A percentile compares a stretch with the other conserved stretches of the same genome.
These are phyloP conservation scores for Alternaria ventricosa DNA, from an alignment of 2,329 filamentous ascomycete species.

Conservation along the genomic window DNA sequence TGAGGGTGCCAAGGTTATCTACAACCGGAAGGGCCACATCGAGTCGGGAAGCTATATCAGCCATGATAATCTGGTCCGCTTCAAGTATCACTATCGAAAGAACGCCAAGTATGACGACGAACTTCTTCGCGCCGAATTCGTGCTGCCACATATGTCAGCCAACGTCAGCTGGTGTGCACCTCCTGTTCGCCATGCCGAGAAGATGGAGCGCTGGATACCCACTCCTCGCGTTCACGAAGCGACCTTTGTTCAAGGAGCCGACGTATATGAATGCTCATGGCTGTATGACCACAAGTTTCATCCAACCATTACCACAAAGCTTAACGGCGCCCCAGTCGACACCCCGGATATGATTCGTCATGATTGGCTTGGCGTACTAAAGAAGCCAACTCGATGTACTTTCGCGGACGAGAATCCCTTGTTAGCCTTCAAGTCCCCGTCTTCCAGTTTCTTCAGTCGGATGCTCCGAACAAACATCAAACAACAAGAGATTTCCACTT, in stretches of 20 bases:
- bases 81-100: slow-evolving; percentile 63
- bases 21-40: slow-evolving; percentile 61
- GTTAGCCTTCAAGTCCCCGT: slow-evolving; percentile 53
- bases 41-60: slow-evolving; percentile 61
- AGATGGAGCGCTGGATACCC: slow-evolving; percentile 62
- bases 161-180: slow-evolving; percentile 63
- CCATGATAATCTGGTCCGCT: slow-evolving; percentile 59
- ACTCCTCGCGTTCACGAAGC: slow-evolving; percentile 62
- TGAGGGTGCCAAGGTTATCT: slow-evolving; percentile 57
- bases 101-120: slow-evolving; percentile 62
- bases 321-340: slow-evolving; percentile 59
- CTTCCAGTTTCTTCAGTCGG: slow-evolving; percentile 41
- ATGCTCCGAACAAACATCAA: slow-evolving; percentile 50
- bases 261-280: slow-evolving; percentile 60
- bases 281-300: slow-evolving; percentile 51
- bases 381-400: slow-evolving; percentile 47
- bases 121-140: slow-evolving; percentile 62
- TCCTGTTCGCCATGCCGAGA: slow-evolving; percentile 57
- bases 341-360: slow-evolving; percentile 63
- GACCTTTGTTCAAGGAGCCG: slow-evolving; percentile 60
- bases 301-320: slow-evolving; percentile 47
- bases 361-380: slow-evolving; percentile 50
- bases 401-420: slow-evolving; percentile 60
- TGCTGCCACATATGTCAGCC: slow-evolving; percentile 60
- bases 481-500: slow-evolving; percentile 48